Evolutionary conservation across 768 basidiomycete genomes (phyloP).

Genomic region (Artomyces pyxidatus): DNA sequence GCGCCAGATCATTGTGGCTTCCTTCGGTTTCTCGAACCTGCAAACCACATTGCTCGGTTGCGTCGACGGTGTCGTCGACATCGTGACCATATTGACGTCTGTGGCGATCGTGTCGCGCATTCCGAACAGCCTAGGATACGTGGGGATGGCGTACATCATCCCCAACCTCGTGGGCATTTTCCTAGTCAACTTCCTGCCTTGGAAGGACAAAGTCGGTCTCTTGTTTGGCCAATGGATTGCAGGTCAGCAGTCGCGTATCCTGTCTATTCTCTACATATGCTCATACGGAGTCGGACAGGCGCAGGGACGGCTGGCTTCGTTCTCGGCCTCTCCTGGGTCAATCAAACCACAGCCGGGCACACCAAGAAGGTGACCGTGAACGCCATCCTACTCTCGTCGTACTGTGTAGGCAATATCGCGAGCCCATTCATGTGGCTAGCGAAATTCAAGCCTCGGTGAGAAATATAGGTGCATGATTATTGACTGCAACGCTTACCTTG

Average conservation of each 20-base stretch:
- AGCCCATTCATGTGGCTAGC: conserved; percentile 77
- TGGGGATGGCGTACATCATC: conserved; percentile 50
- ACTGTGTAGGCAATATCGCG: conserved; percentile 57
- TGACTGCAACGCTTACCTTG: neutral
- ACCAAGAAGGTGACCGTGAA: conserved; percentile 66
- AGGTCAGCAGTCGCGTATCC: conserved; percentile 26
- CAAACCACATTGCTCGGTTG: conserved; percentile 66
- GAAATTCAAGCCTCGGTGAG: conserved; percentile 56
- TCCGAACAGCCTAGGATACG: conserved; percentile 53
- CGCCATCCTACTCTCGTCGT: conserved; percentile 67
- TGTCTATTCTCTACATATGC: conserved; percentile 15
- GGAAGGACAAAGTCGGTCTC: conserved; percentile 56
- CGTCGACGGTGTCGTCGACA: conserved; percentile 57
- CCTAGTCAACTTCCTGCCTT: conserved; percentile 57
- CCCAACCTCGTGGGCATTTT: conserved; percentile 59
- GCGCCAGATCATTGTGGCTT: conserved; percentile 51
- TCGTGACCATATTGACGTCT: conserved; percentile 62
- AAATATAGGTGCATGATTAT: neutral
- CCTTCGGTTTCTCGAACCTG: conserved; percentile 55
- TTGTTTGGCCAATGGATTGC: conserved; percentile 49
- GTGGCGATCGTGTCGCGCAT: conserved; percentile 49
- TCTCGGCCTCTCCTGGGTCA: conserved; percentile 56
- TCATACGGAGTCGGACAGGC: conserved; percentile 23
- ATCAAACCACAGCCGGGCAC: conserved; percentile 58
- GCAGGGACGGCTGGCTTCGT: conserved; percentile 53